These are phyloP conservation scores for Sporisorium graminicola DNA, from an alignment of 1,284 basidiomycete species.

Conservation along the genomic window DNA sequence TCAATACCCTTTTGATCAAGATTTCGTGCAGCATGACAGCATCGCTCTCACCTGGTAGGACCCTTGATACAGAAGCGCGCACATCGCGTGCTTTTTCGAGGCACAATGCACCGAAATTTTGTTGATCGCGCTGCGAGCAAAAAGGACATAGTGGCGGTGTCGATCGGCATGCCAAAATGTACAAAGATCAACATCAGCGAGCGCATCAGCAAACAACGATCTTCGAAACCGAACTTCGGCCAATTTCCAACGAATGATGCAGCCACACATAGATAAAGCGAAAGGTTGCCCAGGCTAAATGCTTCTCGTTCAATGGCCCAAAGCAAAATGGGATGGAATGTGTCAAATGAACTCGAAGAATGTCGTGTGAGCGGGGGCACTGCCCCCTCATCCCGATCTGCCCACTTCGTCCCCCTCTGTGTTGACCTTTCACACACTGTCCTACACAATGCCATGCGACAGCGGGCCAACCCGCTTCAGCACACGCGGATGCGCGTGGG, in stretches of 20 bases:
- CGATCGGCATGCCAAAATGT: neutral
- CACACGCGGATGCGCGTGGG: neutral
- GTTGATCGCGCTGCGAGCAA: neutral
- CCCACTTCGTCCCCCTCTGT: neutral
- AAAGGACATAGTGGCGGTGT: neutral
- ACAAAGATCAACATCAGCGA: neutral
- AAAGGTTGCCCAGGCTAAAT: too few relatives aligned
- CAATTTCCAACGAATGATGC: neutral
- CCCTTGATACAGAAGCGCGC: neutral
- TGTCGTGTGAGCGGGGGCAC: slow-evolving; percentile 2
- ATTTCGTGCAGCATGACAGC: neutral
- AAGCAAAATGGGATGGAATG: slow-evolving; percentile 1
- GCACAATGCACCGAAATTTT: neutral
- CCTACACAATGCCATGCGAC: neutral
- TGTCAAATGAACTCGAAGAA: neutral
- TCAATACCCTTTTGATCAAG: neutral
- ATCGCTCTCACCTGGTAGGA: neutral
- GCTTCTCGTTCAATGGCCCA: too few relatives aligned
- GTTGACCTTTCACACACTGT: neutral
- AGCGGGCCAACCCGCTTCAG: slow-evolving; percentile 1
- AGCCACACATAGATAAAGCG: too few relatives aligned
- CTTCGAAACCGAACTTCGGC: neutral
- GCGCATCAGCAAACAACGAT: neutral
- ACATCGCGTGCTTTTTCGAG: neutral
- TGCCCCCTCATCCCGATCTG: too few relatives aligned